Evolutionary conservation across 805 yeast genomes (phyloP).

Genomic region (Monosporozyma siamensis): DNA sequence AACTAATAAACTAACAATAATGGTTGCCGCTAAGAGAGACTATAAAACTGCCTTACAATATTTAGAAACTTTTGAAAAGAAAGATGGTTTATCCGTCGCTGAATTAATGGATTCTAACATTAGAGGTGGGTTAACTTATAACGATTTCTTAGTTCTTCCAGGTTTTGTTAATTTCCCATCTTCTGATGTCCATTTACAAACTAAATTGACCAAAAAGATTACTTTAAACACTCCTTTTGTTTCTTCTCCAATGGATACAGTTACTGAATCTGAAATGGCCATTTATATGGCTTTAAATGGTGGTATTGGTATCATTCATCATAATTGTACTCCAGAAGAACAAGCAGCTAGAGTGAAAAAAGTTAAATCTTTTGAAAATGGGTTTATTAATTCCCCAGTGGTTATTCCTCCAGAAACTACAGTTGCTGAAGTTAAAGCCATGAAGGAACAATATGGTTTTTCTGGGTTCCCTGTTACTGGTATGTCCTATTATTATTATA

Average conservation of each 20-base stretch:
- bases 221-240: constrained; percentile 88
- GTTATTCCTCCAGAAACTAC: constrained; percentile 70
- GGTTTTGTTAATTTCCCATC: constrained; percentile 90
- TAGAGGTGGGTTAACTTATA: constrained; percentile 96
- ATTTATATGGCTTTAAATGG: constrained; percentile 97
- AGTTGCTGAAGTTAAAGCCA: constrained; percentile 67
- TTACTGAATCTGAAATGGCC: constrained; percentile 96
- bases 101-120: constrained; percentile 80
- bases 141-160: constrained; percentile 90
- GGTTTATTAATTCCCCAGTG: constrained; percentile 90
- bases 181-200: constrained; percentile 63
- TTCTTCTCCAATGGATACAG: constrained; percentile 99
- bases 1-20: constrained; percentile 4
- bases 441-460: constrained; percentile 72
- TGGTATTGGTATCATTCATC: constrained; percentile 98
- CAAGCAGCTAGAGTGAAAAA: constrained; percentile 97
- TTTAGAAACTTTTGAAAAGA: constrained; percentile 53
- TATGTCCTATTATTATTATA: constrained; percentile 43
- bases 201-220: constrained; percentile 86
- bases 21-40: constrained; percentile 30
- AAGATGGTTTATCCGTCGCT: constrained; percentile 79
- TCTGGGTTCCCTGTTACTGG: constrained; percentile 99
- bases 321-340: constrained; percentile 92
- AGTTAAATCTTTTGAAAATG: constrained; percentile 95
- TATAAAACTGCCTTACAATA: constrained; percentile 55